These are phyloP conservation scores for Epicoccum sorghinum DNA, from an alignment of 2,329 filamentous ascomycete genomes.

Conservation along the genomic window DNA sequence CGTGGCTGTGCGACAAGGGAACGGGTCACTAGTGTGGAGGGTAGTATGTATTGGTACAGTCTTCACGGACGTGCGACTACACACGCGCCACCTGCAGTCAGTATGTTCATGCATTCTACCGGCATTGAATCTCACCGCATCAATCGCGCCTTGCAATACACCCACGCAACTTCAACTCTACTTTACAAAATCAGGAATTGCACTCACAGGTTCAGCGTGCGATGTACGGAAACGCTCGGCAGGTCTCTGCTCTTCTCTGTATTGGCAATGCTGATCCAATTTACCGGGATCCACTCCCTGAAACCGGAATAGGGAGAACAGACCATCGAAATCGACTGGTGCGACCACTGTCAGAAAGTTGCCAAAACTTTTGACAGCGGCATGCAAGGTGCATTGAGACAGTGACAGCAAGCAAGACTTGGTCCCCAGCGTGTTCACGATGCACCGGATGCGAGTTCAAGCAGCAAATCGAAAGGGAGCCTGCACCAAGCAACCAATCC, in stretches of 20 bases:
- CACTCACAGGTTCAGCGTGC: not conserved
- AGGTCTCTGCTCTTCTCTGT: not conserved
- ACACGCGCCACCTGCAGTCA: too few relatives aligned
- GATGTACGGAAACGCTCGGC: constrained; percentile 10
- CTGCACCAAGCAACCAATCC: constrained; percentile 5
- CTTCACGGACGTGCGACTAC: too few relatives aligned
- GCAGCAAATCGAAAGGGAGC: constrained; percentile 1
- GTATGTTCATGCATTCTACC: too few relatives aligned
- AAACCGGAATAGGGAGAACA: constrained; percentile 12
- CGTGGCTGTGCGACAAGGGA: not conserved
- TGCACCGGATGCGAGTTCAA: constrained; percentile 3
- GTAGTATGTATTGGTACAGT: too few relatives aligned
- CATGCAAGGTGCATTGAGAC: constrained; percentile 16
- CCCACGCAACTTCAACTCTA: too few relatives aligned
- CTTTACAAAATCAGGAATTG: too few relatives aligned
- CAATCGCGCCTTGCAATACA: too few relatives aligned
- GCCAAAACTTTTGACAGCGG: constrained; percentile 6
- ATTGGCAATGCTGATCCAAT: constrained; percentile 16
- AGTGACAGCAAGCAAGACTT: constrained; percentile 4
- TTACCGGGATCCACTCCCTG: constrained; percentile 12
- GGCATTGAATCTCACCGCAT: too few relatives aligned
- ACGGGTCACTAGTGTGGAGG: too few relatives aligned
- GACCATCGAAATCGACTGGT: constrained; percentile 5
- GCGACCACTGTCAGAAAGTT: constrained; percentile 7
- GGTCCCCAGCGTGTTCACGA: not conserved